phyloP scores from a whole-genome alignment of 2,329 filamentous ascomycete genomes.

The Penicillium sp. region DNA sequence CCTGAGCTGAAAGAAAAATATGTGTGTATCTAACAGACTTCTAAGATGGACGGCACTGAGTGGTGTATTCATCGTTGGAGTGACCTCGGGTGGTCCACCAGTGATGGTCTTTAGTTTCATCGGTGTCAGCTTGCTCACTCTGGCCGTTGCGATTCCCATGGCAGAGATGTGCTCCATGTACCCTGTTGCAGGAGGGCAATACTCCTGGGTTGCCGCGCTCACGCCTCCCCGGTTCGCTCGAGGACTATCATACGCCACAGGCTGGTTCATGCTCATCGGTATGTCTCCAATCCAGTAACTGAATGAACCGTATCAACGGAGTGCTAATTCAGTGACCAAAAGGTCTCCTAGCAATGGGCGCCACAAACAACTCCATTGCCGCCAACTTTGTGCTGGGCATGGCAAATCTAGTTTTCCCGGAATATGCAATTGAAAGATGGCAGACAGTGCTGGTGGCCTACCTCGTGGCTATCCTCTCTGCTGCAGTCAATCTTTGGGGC shows the following conservation, averaged over 20 bases:
- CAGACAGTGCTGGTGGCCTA: slow-evolving; percentile 62
- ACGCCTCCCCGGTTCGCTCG: slow-evolving; percentile 56
- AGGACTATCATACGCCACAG: slow-evolving; percentile 53
- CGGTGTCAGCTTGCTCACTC: slow-evolving; percentile 57
- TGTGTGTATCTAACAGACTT: slow-evolving; percentile 6
- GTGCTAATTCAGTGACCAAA: not conserved
- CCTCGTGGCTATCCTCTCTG: slow-evolving; percentile 53
- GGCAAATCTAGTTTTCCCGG: slow-evolving; percentile 59
- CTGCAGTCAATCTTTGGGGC: slow-evolving; percentile 57
- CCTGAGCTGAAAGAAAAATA: not conserved
- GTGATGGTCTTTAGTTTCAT: slow-evolving; percentile 66
- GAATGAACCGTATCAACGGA: not conserved
- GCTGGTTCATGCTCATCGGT: slow-evolving; percentile 59
- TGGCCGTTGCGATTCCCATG: slow-evolving; percentile 64
- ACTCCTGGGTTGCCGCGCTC: slow-evolving; percentile 64
- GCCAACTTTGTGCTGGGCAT: slow-evolving; percentile 63
- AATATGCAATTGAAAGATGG: slow-evolving; percentile 62
- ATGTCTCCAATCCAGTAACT: slow-evolving; percentile 12
- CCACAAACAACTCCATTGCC: slow-evolving; percentile 60
- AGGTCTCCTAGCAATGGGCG: slow-evolving; percentile 60
- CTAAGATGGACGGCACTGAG: slow-evolving; percentile 61
- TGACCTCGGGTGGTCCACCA: slow-evolving; percentile 62
- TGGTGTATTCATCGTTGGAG: slow-evolving; percentile 62
- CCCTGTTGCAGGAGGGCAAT: slow-evolving; percentile 63
- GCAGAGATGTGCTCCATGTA: slow-evolving; percentile 65